Evolutionary conservation across 176 grass and related monocot species (phyloP).

Genomic region (Eleusine indica): DNA sequence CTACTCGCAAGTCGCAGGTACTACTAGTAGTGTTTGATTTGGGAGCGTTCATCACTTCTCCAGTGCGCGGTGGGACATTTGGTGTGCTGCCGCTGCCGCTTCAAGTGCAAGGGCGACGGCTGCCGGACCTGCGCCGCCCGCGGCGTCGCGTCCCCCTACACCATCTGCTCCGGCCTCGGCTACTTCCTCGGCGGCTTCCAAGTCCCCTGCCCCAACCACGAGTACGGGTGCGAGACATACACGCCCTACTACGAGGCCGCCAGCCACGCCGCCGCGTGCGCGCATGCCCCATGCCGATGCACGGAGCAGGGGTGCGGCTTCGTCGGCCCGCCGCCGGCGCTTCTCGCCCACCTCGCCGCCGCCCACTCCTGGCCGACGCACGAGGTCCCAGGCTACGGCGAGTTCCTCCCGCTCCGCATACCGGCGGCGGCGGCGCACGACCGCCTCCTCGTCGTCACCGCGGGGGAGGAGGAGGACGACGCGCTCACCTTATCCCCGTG

Average conservation of each 20-base stretch:
- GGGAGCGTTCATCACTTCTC: neutral
- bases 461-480: neutral
- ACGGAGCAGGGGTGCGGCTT: constrained; percentile 41
- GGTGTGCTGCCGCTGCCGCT: constrained; percentile 25
- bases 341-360: too few relatives aligned
- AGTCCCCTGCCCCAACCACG: constrained; percentile 19
- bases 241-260: constrained; percentile 4
- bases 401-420: too few relatives aligned
- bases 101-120: neutral
- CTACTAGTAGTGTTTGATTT: neutral
- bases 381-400: too few relatives aligned
- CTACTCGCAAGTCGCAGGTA: neutral
- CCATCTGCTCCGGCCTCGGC: constrained; percentile 29
- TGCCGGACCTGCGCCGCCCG: constrained; percentile 12
- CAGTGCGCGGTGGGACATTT: constrained; percentile 31
- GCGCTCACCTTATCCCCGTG: neutral
- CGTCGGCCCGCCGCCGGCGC: constrained; percentile 1
- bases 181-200: neutral
- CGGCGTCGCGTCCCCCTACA: neutral
- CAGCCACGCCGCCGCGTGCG: constrained; percentile 25
- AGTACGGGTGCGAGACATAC: constrained; percentile 16
- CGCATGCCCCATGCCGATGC: constrained; percentile 39
- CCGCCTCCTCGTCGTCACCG: neutral
- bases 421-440: neutral
- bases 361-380: too few relatives aligned